Conservation (phyloP, 768 basidiomycete species). For the Russula sp. region DNA sequence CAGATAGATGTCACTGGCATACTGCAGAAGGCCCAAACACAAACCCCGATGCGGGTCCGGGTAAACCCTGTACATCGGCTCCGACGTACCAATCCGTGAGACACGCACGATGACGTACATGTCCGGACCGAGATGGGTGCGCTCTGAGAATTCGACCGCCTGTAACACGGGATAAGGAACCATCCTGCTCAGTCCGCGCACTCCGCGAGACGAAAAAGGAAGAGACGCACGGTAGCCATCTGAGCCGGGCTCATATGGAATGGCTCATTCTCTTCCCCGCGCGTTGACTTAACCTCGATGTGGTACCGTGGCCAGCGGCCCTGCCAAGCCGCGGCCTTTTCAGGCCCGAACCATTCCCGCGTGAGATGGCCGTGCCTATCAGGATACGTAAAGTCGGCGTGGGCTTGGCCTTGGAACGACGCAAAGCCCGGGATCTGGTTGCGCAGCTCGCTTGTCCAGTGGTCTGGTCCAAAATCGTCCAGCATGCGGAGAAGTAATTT, state of each 20-base stretch:
- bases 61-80: not conserved
- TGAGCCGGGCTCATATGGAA: constrained; percentile 28
- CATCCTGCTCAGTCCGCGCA: not conserved
- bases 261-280: constrained; percentile 14
- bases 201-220: not conserved
- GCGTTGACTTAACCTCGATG: constrained; percentile 30
- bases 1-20: not conserved
- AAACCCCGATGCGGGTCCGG: constrained; percentile 11
- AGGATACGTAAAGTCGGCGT: constrained; percentile 28
- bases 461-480: constrained; percentile 24
- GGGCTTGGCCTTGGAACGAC: constrained; percentile 17
- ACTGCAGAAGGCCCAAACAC: constrained; percentile 1
- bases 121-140: not conserved
- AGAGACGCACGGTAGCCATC: constrained; percentile 24
- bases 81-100: not conserved
- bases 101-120: constrained; percentile 17
- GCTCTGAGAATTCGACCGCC: constrained; percentile 2
- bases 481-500: constrained; percentile 13
- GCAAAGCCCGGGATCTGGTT: constrained; percentile 18
- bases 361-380: constrained; percentile 27
- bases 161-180: not conserved
- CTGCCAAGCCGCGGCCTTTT: constrained; percentile 20
- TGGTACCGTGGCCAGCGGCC: constrained; percentile 28
- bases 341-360: constrained; percentile 19
- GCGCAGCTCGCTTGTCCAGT: constrained; percentile 30